These are phyloP conservation scores for Papiliotrema fonsecae DNA, from an alignment of 1,284 basidiomycete species.

Conservation along the genomic window DNA sequence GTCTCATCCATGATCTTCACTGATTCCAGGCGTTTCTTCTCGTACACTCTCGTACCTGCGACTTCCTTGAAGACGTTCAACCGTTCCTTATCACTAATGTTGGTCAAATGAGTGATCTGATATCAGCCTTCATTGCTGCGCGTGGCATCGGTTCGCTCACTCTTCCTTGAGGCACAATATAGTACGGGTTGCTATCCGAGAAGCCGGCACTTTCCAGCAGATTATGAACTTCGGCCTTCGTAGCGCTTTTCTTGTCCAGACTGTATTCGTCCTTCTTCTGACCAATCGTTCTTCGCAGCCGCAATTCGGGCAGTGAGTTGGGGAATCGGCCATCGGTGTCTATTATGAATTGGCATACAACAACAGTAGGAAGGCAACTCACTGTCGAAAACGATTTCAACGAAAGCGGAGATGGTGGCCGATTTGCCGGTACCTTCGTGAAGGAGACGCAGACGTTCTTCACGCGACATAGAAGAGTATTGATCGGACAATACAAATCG, in stretches of 20 bases:
- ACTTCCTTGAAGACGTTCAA: constrained; percentile 94
- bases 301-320: constrained; percentile 76
- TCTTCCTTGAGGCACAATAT: constrained; percentile 96
- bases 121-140: constrained; percentile 5
- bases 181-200: constrained; percentile 95
- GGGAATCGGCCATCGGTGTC: constrained; percentile 77
- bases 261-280: constrained; percentile 99
- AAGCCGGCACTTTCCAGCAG: constrained; percentile 93
- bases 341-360: constrained; percentile 7
- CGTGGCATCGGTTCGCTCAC: constrained; percentile 53
- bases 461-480: constrained; percentile 89
- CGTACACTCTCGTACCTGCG: constrained; percentile 96
- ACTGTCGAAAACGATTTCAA: constrained; percentile 80
- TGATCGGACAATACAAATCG: constrained; percentile 97
- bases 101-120: constrained; percentile 92
- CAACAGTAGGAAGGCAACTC: too few species aligned
- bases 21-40: constrained; percentile 86
- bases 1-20: constrained; percentile 96
- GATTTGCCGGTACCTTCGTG: constrained; percentile 88
- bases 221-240: constrained; percentile 96
- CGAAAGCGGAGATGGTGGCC: constrained; percentile 88
- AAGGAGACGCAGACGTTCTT: constrained; percentile 85
- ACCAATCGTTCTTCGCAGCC: constrained; percentile 88
- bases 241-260: constrained; percentile 83
- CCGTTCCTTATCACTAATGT: constrained; percentile 93